Percentiles rank a stretch among this genome's conserved stretches.
Conservation (phyloP, 2,329 filamentous ascomycete genomes). For the Chlorencoelia australis region DNA sequence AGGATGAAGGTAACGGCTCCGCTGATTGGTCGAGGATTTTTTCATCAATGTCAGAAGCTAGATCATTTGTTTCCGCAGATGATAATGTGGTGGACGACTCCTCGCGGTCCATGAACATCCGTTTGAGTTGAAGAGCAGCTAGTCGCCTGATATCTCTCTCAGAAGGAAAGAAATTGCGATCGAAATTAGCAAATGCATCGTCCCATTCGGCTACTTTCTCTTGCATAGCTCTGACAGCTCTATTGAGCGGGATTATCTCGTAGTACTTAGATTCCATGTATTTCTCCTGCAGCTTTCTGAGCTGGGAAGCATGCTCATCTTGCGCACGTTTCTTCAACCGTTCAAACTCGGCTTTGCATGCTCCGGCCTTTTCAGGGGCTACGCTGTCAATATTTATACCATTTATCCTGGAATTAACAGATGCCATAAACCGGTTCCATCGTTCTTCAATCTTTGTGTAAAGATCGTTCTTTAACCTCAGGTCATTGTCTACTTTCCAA, state of each 20-base stretch:
- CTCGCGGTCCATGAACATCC: constrained; percentile 79
- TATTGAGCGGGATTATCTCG: constrained; percentile 89
- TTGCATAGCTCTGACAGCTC: constrained; percentile 78
- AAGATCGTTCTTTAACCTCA: constrained; percentile 86
- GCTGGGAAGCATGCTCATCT: constrained; percentile 67
- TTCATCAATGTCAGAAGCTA: constrained; percentile 36
- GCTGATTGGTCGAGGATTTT: constrained; percentile 28
- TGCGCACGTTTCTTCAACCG: constrained; percentile 66
- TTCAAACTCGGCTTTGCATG: constrained; percentile 75
- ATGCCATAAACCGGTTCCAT: constrained; percentile 77
- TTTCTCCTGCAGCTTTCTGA: constrained; percentile 72
- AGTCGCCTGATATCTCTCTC: constrained; percentile 93
- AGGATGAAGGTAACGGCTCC: constrained; percentile 16
- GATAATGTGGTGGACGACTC: constrained; percentile 68
- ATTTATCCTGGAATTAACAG: constrained; percentile 72
- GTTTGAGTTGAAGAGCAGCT: constrained; percentile 84
- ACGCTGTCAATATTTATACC: constrained; percentile 89
- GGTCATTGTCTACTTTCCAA: constrained; percentile 94
- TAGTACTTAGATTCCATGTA: constrained; percentile 95
- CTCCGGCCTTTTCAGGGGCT: constrained; percentile 73
- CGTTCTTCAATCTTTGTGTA: constrained; percentile 73
- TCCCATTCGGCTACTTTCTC: constrained; percentile 95
- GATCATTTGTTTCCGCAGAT: constrained; percentile 55
- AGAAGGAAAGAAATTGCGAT: constrained; percentile 81
- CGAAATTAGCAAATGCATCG: constrained; percentile 78